Conservation (phyloP, 164 flowering plant genomes). For the Stephania yunnanensis region DNA sequence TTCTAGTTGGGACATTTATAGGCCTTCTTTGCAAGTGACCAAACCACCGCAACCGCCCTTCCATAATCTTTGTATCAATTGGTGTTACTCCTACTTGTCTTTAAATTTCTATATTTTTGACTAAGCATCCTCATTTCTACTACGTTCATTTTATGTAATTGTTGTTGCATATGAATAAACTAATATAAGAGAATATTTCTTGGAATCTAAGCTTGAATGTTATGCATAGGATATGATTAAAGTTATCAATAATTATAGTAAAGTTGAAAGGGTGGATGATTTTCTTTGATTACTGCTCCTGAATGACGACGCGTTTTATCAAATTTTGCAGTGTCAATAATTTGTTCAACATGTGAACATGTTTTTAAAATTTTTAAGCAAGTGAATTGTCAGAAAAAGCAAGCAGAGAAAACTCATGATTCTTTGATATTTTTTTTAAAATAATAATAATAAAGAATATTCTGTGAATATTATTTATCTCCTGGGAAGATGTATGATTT, state of each 20-base stretch:
- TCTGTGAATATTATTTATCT: too few relatives aligned
- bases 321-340: background rate
- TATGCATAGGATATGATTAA: background rate
- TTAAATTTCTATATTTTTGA: too few relatives aligned
- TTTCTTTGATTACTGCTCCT: background rate
- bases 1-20: too few relatives aligned
- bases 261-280: background rate
- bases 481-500: too few relatives aligned
- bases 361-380: too few relatives aligned
- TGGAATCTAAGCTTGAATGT: background rate
- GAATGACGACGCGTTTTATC: background rate
- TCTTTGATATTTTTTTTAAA: background rate
- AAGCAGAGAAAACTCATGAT: background rate
- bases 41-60: too few relatives aligned
- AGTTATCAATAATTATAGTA: background rate
- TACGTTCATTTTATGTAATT: too few relatives aligned
- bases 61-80: too few relatives aligned
- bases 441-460: too few relatives aligned
- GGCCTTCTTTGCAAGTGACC: too few relatives aligned
- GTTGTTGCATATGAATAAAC: background rate
- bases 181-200: background rate
- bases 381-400: background rate
- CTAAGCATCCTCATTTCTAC: too few relatives aligned
- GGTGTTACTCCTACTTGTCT: too few relatives aligned
- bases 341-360: background rate